Percentiles rank a stretch among this genome's conserved stretches.
Conservation (phyloP, 2,329 filamentous ascomycete genomes). For the Gremmenia infestans region DNA sequence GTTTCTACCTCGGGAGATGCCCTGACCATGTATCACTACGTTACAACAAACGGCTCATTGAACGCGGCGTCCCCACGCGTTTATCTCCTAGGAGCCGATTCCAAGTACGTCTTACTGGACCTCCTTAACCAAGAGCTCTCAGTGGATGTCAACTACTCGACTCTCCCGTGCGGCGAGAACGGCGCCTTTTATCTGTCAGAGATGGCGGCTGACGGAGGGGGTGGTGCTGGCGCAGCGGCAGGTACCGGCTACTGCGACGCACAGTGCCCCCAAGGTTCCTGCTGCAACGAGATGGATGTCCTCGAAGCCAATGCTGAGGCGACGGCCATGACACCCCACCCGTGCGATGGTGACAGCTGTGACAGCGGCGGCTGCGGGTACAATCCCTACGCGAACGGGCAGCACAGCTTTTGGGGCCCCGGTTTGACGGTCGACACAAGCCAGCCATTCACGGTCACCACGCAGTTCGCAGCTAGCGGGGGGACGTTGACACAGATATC, state of each 20-base stretch:
- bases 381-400: conserved; percentile 37
- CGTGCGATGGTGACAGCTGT: conserved; percentile 46
- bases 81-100: conserved; percentile 22
- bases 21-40: conserved; percentile 38
- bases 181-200: conserved; percentile 61
- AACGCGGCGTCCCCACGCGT: conserved; percentile 28
- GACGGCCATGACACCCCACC: conserved; percentile 53
- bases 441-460: conserved; percentile 44
- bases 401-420: conserved; percentile 23
- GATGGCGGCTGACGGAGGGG: conserved; percentile 59
- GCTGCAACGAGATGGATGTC: conserved; percentile 63
- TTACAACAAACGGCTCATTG: conserved; percentile 40
- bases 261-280: conserved; percentile 45
- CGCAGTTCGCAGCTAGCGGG: conserved; percentile 45
- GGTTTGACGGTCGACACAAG: conserved; percentile 36
- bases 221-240: conserved; percentile 49
- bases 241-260: conserved; percentile 58
- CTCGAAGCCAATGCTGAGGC: conserved; percentile 57
- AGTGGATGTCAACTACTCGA: conserved; percentile 65
- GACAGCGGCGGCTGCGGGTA: conserved; percentile 42
- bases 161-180: conserved; percentile 64
- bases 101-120: conserved; percentile 59
- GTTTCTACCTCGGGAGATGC: conserved; percentile 36
- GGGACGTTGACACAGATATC: conserved; percentile 41
- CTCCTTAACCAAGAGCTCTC: conserved; percentile 63